Evolutionary conservation across 1,139 yeast species (phyloP), one percentile per base, ranked within the genome.

Genomic region (Hansenula anomala): DNA sequence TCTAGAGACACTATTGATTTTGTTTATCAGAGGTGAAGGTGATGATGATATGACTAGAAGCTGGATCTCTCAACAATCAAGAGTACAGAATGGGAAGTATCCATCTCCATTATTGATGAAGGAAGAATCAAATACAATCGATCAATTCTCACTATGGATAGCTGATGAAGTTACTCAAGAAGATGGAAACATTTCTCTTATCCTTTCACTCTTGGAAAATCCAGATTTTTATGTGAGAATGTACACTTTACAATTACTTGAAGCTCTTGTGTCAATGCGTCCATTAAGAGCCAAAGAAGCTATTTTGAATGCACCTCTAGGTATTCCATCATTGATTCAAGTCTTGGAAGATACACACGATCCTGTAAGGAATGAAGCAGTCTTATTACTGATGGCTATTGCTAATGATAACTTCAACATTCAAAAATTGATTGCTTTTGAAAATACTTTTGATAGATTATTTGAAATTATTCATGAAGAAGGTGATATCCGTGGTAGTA

Each of bases 381-480:
- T 90, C 35, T 62, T 92, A 35, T 67, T 94, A n/a, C 67, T 94
- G 39, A 80, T 85, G 80, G 82, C 90, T 6, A 69, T 92, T 3
- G 95, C 80, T 9, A 81, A 83, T 49, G 85, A 85, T 44, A 88
- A 89, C 53, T 78, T 81, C 46, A 94, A 88, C 56, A 81, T 92
- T 30, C 98, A 94, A 58, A 90, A 90, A 56, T 67, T 92, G 18
- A 95, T 92, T 14, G 98, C 96, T 0, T 94, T 94, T 56, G 97
- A 92, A 59, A 90, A 88, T 48, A 84, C 95, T 0, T 90, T 92
- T 56, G 97, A 88, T 48, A 77, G 73, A 47, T 63, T 90, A 15
- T 89, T 92, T 52, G 71, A 69, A 30, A 84, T 92, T 13, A 81
- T 92, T 20, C 80, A 78, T 22, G 84, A 79, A 47, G 97, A 92